Conservation (phyloP, 2,329 filamentous ascomycete species). For the Fusarium humuli region DNA sequence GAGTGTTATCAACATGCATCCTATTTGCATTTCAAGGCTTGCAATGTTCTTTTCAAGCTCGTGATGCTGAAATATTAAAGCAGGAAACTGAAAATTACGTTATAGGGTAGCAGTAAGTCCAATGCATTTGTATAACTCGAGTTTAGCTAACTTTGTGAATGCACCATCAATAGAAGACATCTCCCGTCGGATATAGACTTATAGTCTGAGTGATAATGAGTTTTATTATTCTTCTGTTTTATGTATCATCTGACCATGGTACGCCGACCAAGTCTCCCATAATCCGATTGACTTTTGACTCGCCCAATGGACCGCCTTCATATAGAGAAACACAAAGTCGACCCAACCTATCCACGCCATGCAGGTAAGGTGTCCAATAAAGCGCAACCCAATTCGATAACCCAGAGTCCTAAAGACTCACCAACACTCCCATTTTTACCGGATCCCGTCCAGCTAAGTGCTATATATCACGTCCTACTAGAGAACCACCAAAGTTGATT, state of each 20-base stretch:
- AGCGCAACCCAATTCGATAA: constrained; percentile 27
- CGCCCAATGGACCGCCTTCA: constrained; percentile 16
- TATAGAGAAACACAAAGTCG: constrained; percentile 20
- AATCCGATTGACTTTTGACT: constrained; percentile 35
- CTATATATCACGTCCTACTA: constrained; percentile 14
- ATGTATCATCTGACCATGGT: constrained; percentile 28
- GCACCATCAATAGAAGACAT: neutral
- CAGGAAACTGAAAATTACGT: no score
- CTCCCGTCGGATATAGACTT: neutral
- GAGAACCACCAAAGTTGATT: constrained; percentile 10
- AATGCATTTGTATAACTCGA: neutral
- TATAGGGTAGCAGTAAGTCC: neutral
- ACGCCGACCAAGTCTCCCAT: constrained; percentile 27
- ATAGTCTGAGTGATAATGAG: neutral
- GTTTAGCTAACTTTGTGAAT: neutral
- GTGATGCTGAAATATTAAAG: neutral
- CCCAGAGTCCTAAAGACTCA: constrained; percentile 14
- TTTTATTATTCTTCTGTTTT: constrained; percentile 22
- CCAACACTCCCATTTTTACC: constrained; percentile 25
- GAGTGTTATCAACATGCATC: neutral
- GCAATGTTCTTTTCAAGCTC: neutral
- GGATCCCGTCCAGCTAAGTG: constrained; percentile 8
- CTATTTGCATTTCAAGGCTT: neutral
- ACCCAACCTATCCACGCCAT: constrained; percentile 29
- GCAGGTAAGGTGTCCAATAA: constrained; percentile 40